Percentiles rank a stretch among this genome's conserved stretches.
Evolutionary conservation across 768 basidiomycete species (phyloP).

Genomic region (Boletus rubropictus): DNA sequence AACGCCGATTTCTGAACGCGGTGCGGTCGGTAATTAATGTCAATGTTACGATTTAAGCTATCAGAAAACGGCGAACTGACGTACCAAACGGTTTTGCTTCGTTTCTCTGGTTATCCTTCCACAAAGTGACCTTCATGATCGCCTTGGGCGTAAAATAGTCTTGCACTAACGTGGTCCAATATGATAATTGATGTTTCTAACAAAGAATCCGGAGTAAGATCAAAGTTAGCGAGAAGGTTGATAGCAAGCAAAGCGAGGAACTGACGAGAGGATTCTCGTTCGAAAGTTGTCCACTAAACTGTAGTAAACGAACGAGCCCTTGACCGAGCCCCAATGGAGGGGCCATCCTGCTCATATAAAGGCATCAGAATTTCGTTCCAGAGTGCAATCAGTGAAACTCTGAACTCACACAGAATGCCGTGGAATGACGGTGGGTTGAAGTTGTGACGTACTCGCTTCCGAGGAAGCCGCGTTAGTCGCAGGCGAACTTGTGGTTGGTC

Average conservation of each 20-base stretch:
- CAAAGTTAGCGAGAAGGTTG: slow-evolving; percentile 1
- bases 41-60: slow-evolving; percentile 3
- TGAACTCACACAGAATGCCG: slow-evolving; percentile 31
- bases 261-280: slow-evolving; percentile 45
- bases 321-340: slow-evolving; percentile 50
- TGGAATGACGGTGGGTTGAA: slow-evolving; percentile 25
- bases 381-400: not conserved
- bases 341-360: slow-evolving; percentile 25
- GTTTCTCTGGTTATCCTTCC: slow-evolving; percentile 74
- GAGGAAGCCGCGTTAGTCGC: slow-evolving; percentile 23
- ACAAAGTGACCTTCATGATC: slow-evolving; percentile 74
- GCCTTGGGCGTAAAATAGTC: slow-evolving; percentile 70
- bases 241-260: not conserved
- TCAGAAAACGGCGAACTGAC: slow-evolving; percentile 24
- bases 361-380: slow-evolving; percentile 13
- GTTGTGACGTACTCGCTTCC: slow-evolving; percentile 30
- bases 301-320: slow-evolving; percentile 56
- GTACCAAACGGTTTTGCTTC: slow-evolving; percentile 83
- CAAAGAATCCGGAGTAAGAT: slow-evolving; percentile 2
- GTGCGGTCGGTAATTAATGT: slow-evolving; percentile 9
- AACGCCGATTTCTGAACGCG: slow-evolving; percentile 62
- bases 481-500: slow-evolving; percentile 21
- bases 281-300: slow-evolving; percentile 64
- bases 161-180: slow-evolving; percentile 60
- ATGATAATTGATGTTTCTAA: slow-evolving; percentile 58